A percentile compares a stretch with the other conserved stretches of the same genome.
These are phyloP conservation scores for Salisapilia sapeloensis DNA, from an alignment of 352 stramenopile species.

Conservation along the genomic window DNA sequence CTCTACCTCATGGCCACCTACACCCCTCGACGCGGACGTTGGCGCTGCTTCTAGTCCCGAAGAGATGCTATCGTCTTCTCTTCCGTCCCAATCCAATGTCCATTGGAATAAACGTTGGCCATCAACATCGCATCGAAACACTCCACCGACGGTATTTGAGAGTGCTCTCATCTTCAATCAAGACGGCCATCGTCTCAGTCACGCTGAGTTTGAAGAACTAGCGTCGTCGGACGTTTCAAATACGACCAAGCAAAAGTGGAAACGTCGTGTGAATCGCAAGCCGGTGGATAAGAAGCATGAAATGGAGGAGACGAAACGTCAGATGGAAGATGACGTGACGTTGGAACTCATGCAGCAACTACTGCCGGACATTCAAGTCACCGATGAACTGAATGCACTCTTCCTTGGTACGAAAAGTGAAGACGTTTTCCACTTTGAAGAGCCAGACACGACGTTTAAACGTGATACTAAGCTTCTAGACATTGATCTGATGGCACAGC, in stretches of 20 bases:
- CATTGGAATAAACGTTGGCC: too few species aligned
- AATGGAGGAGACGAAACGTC: constrained; percentile 13
- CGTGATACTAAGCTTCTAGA: constrained; percentile 10
- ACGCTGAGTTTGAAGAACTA: constrained; percentile 52
- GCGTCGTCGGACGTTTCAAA: constrained; percentile 23
- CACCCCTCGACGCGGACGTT: too few species aligned
- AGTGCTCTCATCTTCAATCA: constrained; percentile 66
- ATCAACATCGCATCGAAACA: too few species aligned
- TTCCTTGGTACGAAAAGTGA: constrained; percentile 23
- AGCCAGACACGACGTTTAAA: constrained; percentile 4
- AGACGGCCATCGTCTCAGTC: constrained; percentile 41
- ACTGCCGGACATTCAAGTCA: constrained; percentile 52
- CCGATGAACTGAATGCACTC: constrained; percentile 58
- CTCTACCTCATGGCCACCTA: too few species aligned
- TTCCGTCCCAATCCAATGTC: too few species aligned
- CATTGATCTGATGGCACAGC: constrained; percentile 50
- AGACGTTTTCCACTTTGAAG: constrained; percentile 61
- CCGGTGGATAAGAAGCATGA: constrained; percentile 28
- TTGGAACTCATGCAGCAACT: constrained; percentile 59
- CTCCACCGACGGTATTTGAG: constrained; percentile 72
- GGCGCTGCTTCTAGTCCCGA: too few species aligned
- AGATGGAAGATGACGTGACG: constrained; percentile 32
- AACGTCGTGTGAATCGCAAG: constrained; percentile 42
- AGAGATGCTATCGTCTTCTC: too few species aligned
- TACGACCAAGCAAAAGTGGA: constrained; percentile 21